Base-by-base conservation (phyloP, 2,329 filamentous ascomycete genomes). In the Phialocephala subalpina region DNA sequence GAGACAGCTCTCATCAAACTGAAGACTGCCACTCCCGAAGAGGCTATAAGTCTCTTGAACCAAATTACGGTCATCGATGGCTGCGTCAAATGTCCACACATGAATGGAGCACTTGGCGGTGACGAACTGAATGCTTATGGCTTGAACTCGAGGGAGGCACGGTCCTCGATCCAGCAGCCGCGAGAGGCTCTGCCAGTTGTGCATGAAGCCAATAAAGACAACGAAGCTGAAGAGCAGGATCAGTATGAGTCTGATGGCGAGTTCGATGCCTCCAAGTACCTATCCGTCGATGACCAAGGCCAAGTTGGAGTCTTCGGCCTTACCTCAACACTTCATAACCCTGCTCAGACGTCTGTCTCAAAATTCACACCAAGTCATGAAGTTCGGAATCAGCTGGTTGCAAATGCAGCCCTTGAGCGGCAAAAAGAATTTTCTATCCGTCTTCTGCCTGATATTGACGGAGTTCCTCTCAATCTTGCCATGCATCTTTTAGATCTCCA, bases 401-500 rank as follows among this genome's bases (percentile, higher is more conserved):
- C 49, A 27, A 53, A 53, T 53, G 49, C 49, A 29, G 49, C 49
- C 8, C 25, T 53, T 5, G 49, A 53, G 18, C 25, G 49, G 12
- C 49, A 53, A 53, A 53, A 53, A n/a, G 49, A 53, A n/a, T 53
- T 53, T 18, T 53, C 49, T 20, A 53, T 53, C 11, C 49, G 49
- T 11, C 49, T 53, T 18, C 25, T 53, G 27, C 49, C 49, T 22
- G 55, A 57, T n/a, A 35, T 57, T n/a, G 55, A 57, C 25, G 53
- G 79, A 77, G 7, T 72, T 71, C 69, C 73, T 33, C 71, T 74
- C 1, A 78, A 79, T 36, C 67, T 78, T 35, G 78, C 79, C 1
- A 76, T 72, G 63, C 78, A 80, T 69, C 72, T 80, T 6, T 69
- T 80, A 5, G 75, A 80, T n/a, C 58, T 80, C 0, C 77, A 80